Percentiles rank a stretch among this genome's conserved stretches.
Evolutionary conservation across 2,329 filamentous ascomycete genomes (phyloP).

Genomic region (Talaromyces sp.): DNA sequence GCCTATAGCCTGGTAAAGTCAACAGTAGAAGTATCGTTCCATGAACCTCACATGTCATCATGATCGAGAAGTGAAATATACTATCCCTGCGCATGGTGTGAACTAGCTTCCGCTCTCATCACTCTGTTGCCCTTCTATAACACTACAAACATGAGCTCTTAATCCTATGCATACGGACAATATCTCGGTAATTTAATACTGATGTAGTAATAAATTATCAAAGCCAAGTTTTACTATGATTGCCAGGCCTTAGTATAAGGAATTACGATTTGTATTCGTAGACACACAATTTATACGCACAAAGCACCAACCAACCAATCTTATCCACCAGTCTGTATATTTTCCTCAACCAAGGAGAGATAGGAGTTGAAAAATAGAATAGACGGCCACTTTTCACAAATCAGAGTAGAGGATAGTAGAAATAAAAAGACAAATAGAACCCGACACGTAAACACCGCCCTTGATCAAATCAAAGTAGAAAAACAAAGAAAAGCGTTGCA

Average conservation of each 20-base stretch:
- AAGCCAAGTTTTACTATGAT: no score
- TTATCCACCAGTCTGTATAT: background rate
- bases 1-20: no score
- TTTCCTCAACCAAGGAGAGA: background rate
- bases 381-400: background rate
- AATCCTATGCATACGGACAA: no score
- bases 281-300: constrained; percentile 8
- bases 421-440: background rate
- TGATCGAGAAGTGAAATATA: no score
- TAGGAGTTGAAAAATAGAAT: background rate
- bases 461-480: constrained; percentile 21
- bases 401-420: constrained; percentile 3
- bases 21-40: no score
- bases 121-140: background rate
- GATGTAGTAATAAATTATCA: no score
- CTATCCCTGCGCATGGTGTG: no score
- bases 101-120: no score
- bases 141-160: no score
- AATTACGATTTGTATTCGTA: background rate
- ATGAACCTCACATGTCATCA: no score
- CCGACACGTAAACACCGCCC: constrained; percentile 14
- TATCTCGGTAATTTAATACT: no score
- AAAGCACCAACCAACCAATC: background rate
- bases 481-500: constrained; percentile 22
- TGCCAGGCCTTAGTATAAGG: background rate